Base-by-base conservation (phyloP, 108 stramenopile species). In the Epithemia pelagica region DNA sequence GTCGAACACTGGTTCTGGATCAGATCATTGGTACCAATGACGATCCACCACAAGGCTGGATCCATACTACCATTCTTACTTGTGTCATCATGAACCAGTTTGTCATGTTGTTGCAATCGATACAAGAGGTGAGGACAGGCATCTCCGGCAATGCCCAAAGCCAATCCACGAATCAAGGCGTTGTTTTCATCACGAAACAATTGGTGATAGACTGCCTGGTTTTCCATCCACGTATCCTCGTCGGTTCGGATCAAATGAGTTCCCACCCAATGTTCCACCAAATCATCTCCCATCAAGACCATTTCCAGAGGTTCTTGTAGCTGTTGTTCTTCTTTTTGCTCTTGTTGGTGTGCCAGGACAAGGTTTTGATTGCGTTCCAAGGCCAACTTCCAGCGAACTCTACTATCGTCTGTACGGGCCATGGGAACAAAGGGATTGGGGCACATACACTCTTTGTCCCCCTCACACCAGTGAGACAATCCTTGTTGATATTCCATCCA, bases 61-160 rank as follows among this genome's bases (percentile, higher is more conserved):
- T 28, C 20, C 52, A 66, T 15, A 5, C 10, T 15, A 46, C 37
- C 15, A 46, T 46, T 46, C 10, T 5, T 5, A n/a, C n/a, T n/a
- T n/a, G n/a, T n/a, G n/a, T n/a, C n/a, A n/a, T n/a, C n/a, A n/a
- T n/a, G n/a, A n/a, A n/a, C n/a, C n/a, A n/a, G n/a, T 64, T 76
- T 72, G 74, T 86, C 81, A 8, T 79, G 79, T 54, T 86, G 70
- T 74, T 75, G 65, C 25, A 86, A 55, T 52, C 84, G 73, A 28
- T 54, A 71, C 31, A 76, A 65, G 7, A 76, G 22, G 19, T 72
- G 30, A 23, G 65, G 60, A 29, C 30, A 31, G 46, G 27, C 30
- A 72, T 76, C 75, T 59, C 71, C 75, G 1, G 60, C 59, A 62
- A 76, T 76, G 5, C 66, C 75, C 27, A 76, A 59, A 23, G 58